Evolutionary conservation across 2,329 filamentous ascomycete species (phyloP).

Genomic region (Fusarium beomiforme): DNA sequence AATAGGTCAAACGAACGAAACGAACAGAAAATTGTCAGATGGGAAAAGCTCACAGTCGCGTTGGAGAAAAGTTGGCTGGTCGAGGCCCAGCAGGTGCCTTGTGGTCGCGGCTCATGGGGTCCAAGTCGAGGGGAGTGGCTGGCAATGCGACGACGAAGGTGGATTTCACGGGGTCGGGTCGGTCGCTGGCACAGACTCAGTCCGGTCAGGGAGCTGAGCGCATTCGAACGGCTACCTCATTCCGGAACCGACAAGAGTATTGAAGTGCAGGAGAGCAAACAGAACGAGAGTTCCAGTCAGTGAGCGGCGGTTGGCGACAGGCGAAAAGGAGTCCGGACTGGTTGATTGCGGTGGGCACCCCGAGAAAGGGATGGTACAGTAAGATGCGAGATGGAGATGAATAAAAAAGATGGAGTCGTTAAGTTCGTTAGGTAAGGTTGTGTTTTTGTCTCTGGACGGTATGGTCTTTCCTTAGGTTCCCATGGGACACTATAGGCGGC

Average conservation of each 20-base stretch:
- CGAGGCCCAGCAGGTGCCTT: conserved; percentile 67
- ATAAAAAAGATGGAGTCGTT: conserved; percentile 43
- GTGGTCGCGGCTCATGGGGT: conserved; percentile 57
- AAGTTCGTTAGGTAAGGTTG: conserved; percentile 33
- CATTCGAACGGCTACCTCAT: conserved; percentile 67
- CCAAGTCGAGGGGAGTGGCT: conserved; percentile 44
- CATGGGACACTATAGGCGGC: conserved; percentile 20
- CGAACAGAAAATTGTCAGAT: conserved; percentile 11
- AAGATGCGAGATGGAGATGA: conserved; percentile 37
- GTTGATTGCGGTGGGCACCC: conserved; percentile 29
- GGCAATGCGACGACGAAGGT: conserved; percentile 45
- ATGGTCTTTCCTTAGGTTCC: conserved; percentile 13
- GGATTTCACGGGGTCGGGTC: conserved; percentile 41
- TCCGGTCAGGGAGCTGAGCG: conserved; percentile 70
- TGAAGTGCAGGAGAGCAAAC: conserved; percentile 21
- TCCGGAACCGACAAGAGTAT: conserved; percentile 51
- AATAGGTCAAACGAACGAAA: conserved; percentile 9
- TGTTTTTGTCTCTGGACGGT: conserved; percentile 30
- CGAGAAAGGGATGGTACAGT: conserved; percentile 33
- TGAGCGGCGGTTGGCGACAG: conserved; percentile 15
- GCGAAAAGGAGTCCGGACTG: conserved; percentile 14
- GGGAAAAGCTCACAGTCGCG: conserved; percentile 59
- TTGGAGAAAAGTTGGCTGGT: conserved; percentile 66
- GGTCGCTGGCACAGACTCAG: conserved; percentile 57
- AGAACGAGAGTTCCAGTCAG: background rate